Percentiles rank a stretch among this genome's conserved stretches.
Conservation (phyloP, 768 basidiomycete species). For the Austroboletus festivus region DNA sequence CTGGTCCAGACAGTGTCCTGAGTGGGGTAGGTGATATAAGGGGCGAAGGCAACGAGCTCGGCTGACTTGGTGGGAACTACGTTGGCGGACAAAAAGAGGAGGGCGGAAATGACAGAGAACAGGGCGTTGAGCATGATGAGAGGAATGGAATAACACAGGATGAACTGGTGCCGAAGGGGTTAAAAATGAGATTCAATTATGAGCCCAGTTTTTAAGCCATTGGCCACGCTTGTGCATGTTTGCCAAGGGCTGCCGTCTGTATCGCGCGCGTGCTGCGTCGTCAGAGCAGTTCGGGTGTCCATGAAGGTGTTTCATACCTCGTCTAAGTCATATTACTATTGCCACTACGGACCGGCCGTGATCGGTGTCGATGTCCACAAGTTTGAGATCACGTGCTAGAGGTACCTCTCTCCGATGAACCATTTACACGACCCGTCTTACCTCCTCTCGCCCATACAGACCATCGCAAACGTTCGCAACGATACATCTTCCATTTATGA, state of each 20-base stretch:
- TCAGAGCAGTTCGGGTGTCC: too few species aligned
- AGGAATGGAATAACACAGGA: neutral
- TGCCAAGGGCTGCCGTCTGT: too few species aligned
- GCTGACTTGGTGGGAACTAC: constrained; percentile 27
- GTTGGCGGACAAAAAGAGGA: constrained; percentile 29
- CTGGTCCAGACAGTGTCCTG: constrained; percentile 34
- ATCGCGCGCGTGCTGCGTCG: too few species aligned
- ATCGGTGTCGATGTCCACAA: too few species aligned
- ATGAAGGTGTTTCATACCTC: too few species aligned
- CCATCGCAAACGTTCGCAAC: constrained; percentile 45
- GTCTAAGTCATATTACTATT: too few species aligned
- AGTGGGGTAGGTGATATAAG: constrained; percentile 41
- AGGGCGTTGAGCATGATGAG: constrained; percentile 21
- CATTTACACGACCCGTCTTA: constrained; percentile 17
- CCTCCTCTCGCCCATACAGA: constrained; percentile 44
- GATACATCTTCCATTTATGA: constrained; percentile 43
- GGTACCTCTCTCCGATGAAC: neutral
- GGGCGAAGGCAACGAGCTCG: constrained; percentile 38
- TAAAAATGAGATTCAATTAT: too few species aligned
- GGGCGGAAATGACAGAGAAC: constrained; percentile 29
- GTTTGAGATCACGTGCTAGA: too few species aligned
- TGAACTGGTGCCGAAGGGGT: constrained; percentile 10
- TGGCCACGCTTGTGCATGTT: constrained; percentile 21
- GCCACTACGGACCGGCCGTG: too few species aligned
- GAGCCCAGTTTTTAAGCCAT: neutral